Percentiles rank a stretch among this genome's conserved stretches.
phyloP scores from a whole-genome alignment of 2,329 filamentous ascomycete genomes.

The Trichoderma arundinaceum region DNA sequence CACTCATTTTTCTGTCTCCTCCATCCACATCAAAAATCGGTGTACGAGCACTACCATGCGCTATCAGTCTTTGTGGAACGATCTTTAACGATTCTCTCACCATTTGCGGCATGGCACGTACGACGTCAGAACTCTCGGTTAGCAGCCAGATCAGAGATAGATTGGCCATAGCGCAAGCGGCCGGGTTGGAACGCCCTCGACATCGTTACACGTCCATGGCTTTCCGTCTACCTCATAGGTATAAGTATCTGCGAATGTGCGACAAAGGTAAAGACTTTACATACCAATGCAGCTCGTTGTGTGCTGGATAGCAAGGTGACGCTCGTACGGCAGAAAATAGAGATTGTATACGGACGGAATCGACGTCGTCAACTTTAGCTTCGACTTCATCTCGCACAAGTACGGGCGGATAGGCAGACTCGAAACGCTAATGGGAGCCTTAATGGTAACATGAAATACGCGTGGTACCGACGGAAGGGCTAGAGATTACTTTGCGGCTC shows the following conservation, averaged over 20 bases:
- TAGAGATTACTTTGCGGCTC: not conserved
- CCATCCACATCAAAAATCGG: not conserved
- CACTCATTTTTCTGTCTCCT: not conserved
- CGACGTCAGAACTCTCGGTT: conserved; percentile 14
- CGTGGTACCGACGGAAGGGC: not conserved
- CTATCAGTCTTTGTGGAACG: conserved; percentile 23
- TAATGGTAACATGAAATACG: conserved; percentile 14
- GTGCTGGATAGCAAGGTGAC: not conserved
- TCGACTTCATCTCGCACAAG: conserved; percentile 6
- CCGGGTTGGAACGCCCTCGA: conserved; percentile 3
- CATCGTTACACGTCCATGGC: not conserved
- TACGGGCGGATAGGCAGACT: conserved; percentile 9
- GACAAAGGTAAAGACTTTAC: not conserved
- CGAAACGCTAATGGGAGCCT: conserved; percentile 5
- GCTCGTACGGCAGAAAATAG: not conserved
- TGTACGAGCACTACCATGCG: conserved; percentile 14
- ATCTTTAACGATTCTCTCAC: conserved; percentile 1
- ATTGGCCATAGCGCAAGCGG: conserved; percentile 11
- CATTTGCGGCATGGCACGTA: not conserved
- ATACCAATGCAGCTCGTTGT: not conserved
- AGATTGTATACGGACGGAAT: not conserved
- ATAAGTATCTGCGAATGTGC: not conserved
- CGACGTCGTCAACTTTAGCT: not conserved
- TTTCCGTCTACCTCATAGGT: not conserved
- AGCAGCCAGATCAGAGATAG: conserved; percentile 5